These are phyloP conservation scores for Lotmaria passim DNA, from an alignment of 208 protist species.

Conservation along the genomic window DNA sequence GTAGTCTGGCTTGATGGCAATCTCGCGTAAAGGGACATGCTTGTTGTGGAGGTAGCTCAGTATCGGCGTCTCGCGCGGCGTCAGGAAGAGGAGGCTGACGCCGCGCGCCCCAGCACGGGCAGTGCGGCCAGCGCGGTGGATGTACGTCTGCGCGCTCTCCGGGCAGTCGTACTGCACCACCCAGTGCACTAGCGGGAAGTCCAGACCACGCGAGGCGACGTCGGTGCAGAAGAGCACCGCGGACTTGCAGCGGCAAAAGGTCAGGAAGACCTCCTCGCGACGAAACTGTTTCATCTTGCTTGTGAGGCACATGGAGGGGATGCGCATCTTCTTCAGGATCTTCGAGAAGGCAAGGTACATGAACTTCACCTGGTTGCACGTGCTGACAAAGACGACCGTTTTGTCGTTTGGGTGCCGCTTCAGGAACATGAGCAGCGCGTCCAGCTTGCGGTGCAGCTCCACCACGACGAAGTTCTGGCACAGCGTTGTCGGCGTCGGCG, in stretches of 20 bases:
- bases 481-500: constrained; percentile 90
- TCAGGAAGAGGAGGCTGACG: constrained; percentile 96
- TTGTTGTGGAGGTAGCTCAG: constrained; percentile 91
- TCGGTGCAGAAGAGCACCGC: constrained; percentile 98
- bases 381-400: constrained; percentile 98
- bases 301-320: constrained; percentile 92
- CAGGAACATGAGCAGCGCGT: constrained; percentile 98
- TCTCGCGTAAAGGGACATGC: constrained; percentile 79
- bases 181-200: constrained; percentile 99
- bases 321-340: constrained; percentile 92
- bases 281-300: constrained; percentile 95
- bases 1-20: constrained; percentile 82
- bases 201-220: constrained; percentile 97
- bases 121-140: constrained; percentile 98
- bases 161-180: constrained; percentile 99
- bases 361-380: constrained; percentile 97
- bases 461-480: constrained; percentile 95
- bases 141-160: constrained; percentile 98
- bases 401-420: constrained; percentile 96
- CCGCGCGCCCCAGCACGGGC: constrained; percentile 94
- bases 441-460: constrained; percentile 95
- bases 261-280: constrained; percentile 91
- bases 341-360: constrained; percentile 92
- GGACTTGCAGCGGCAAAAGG: constrained; percentile 88
- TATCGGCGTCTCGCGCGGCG: constrained; percentile 96